A percentile compares a stretch with the other conserved stretches of the same genome.
Evolutionary conservation across 129 eudicot species (phyloP).

Genomic region (Oenanthe sinensis): DNA sequence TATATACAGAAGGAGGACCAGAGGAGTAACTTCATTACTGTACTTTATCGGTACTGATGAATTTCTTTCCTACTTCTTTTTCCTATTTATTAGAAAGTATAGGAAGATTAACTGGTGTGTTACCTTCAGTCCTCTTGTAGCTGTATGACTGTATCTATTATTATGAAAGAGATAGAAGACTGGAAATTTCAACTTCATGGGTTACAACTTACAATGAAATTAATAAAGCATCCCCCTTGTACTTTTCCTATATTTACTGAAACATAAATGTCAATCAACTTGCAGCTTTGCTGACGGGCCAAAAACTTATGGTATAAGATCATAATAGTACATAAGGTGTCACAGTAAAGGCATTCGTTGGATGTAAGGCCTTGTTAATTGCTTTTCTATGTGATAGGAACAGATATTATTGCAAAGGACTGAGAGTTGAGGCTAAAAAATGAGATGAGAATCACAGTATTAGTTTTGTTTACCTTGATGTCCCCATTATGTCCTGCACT

Average conservation of each 20-base stretch:
- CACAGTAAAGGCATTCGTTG: not conserved
- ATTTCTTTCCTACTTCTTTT: not conserved
- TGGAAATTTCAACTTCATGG: not conserved
- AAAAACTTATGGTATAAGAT: not conserved
- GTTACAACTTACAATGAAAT: not conserved
- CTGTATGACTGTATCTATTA: not conserved
- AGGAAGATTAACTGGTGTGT: not conserved
- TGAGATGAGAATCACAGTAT: not conserved
- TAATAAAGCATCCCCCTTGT: not conserved
- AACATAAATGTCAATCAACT: not conserved
- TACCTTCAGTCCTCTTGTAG: not conserved
- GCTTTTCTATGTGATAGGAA: not conserved
- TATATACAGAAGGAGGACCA: not conserved
- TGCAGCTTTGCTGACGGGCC: not conserved
- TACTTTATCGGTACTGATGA: not conserved
- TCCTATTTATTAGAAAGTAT: not conserved
- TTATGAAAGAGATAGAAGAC: not conserved
- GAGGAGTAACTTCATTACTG: not conserved
- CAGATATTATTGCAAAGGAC: not conserved
- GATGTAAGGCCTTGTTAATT: not conserved
- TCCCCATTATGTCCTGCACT: slow-evolving; percentile 91
- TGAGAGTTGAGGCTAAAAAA: not conserved
- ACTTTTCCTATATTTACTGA: not conserved
- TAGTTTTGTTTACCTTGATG: slow-evolving; percentile 40
- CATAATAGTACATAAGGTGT: not conserved